Base-by-base conservation (phyloP, 2,329 filamentous ascomycete genomes). In the Dactylellina sp. region DNA sequence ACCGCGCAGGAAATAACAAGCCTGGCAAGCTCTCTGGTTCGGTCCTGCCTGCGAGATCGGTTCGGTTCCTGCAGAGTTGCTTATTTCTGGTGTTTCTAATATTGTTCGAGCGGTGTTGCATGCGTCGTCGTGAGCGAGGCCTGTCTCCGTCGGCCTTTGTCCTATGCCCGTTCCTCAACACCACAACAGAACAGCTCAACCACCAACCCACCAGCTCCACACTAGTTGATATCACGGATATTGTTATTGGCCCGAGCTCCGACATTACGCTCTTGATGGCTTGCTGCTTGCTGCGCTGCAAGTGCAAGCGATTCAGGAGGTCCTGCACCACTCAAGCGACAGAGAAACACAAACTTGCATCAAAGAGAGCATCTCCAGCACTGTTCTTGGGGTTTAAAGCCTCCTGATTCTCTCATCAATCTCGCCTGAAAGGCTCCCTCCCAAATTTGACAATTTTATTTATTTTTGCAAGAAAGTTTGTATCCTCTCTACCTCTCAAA, bases 131-230 rank as follows among this genome's bases (percentile, higher is more conserved):
- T 4, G 42, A 20, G 42, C 9, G 42, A 22, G 50, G 64, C 25
- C 55, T 63, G n/a, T 62, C 35, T 52, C 62, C 70, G 56, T 74
- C 70, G 70, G 70, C 61, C 35, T 74, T 32, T 65, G 70, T 65
- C 70, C 70, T 74, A 74, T 32, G 56, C 60, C 46, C 39, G 37
- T 12, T 12, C 32, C 53, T 64, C 52, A 64, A 62, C 59, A 63
- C 52, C 57, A 56, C 20, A n/a, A 40, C 35, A 11, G 16, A 7
- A 20, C 12, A 5, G 7, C 35, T 39, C 32, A 12, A 20, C 52
- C 14, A 40, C 52, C 52, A 40, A n/a, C n/a, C n/a, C n/a, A n/a
- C n/a, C 28, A 40, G 59, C 59, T 72, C 59, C 66, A 60, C 66
- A 60, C 44, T 46, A 35, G 40, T 7, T 47, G 50, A 65, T 72